Conservation (phyloP, 148 eudicot species). For the Chenopodium suecicum region DNA sequence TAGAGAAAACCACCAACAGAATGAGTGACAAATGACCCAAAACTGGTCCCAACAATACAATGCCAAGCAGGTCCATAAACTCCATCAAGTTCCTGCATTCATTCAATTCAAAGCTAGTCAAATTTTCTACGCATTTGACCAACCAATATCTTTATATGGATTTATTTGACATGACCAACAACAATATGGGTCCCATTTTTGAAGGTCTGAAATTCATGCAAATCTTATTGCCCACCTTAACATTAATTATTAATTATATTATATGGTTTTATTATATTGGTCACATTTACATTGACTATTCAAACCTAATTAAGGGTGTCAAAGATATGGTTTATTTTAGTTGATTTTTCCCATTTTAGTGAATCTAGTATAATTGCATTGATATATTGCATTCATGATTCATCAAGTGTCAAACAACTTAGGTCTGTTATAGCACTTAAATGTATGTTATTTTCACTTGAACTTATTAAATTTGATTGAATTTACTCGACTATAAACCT, state of each 20-base stretch:
- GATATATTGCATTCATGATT: too few species aligned
- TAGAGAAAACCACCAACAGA: constrained; percentile 93
- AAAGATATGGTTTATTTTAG: neutral
- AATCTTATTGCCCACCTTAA: neutral
- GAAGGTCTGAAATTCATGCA: neutral
- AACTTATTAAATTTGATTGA: too few species aligned
- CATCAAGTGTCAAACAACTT: too few species aligned
- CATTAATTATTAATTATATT: neutral
- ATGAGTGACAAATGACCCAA: constrained; percentile 97
- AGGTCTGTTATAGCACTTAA: too few species aligned
- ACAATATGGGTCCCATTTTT: neutral
- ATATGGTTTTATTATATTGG: neutral
- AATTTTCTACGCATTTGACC: neutral
- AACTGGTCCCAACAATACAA: constrained; percentile 91
- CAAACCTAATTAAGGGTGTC: neutral
- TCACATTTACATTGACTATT: neutral
- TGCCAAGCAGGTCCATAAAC: constrained; percentile 99
- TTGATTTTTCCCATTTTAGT: too few species aligned
- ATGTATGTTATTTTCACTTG: too few species aligned
- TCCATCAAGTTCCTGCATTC: constrained; percentile 92
- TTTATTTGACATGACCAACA: neutral
- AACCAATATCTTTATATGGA: neutral
- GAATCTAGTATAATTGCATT: too few species aligned
- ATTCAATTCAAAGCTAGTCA: neutral
- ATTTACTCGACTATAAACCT: too few species aligned